Evolutionary conservation across 257 asterid genomes (phyloP), one percentile per base, ranked within the genome.

Genomic region (Ilex asprella): DNA sequence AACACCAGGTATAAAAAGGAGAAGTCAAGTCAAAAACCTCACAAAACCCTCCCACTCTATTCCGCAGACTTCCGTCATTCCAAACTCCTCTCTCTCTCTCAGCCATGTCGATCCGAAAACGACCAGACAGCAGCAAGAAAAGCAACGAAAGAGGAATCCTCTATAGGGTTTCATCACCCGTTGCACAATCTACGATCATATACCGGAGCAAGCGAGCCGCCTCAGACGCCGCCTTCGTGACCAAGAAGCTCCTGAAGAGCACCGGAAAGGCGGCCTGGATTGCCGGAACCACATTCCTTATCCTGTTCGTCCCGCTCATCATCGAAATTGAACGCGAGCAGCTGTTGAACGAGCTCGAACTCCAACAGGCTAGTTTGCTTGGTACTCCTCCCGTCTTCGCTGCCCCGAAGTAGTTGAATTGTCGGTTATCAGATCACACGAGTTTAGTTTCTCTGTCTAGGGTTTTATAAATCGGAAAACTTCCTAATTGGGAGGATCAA

Each of bases 241-340:
- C 85, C 15, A 84, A 74, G 75, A 82, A 81, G 55, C 95, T 86
- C 35, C 73, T 82, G 56, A 81, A 76, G 68, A 84, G 95, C 82
- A 88, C 95, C 63, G 95, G 96, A 9, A 88, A 80, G 72, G 96
- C 96, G n/a, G 88, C 96, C 47, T 86, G 96, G 96, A 79, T 86
- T 39, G 76, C 71, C 65, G 93, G 95, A n/a, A 88, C 95, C 52
- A 77, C 95, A 30, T 89, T 84, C 62, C 85, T 89, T 56, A 70
- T 89, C 51, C 91, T 89, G 60, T 75, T 69, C 29, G 93, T 89
- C 47, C 96, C 96, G 7, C 78, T 89, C 16, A 89, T 89, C 55
- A 84, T 86, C 68, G 97, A 82, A 78, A 86, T 86, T 87, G 97
- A 89, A 62, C 91, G 95, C 39, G 97, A 89, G 66, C 83, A 78